Conservation (phyloP, 192 early-diverging fungal genomes). For the Coemansia sp. region DNA sequence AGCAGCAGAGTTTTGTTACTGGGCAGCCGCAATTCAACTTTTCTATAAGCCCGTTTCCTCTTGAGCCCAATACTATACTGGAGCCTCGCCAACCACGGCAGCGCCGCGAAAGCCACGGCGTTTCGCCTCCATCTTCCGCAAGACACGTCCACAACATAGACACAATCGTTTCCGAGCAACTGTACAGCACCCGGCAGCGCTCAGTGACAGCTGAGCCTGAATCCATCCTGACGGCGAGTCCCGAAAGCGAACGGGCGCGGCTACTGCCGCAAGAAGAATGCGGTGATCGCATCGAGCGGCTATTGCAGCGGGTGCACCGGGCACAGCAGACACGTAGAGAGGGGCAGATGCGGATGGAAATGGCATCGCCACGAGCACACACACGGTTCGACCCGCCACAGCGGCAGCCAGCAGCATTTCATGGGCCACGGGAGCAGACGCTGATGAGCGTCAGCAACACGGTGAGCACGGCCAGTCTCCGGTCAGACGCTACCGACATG, state of each 20-base stretch:
- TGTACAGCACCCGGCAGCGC: too few species aligned
- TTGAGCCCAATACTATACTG: not conserved
- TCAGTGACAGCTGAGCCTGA: too few species aligned
- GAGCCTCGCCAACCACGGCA: too few species aligned
- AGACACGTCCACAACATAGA: too few species aligned
- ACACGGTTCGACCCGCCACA: conserved; percentile 22
- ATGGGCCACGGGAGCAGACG: not conserved
- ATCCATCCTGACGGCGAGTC: not conserved
- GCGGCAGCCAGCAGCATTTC: not conserved
- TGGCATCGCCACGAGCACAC: conserved; percentile 17
- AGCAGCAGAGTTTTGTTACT: not conserved
- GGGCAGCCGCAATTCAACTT: conserved; percentile 7
- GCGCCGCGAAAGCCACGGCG: too few species aligned
- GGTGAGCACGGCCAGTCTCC: conserved; percentile 25
- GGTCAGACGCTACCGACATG: not conserved
- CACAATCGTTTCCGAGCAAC: too few species aligned
- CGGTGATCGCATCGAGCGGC: conserved; percentile 27
- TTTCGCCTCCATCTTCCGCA: too few species aligned
- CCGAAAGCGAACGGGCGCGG: not conserved
- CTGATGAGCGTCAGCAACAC: conserved; percentile 3
- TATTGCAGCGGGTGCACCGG: conserved; percentile 33
- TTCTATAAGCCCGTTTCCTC: conserved; percentile 1
- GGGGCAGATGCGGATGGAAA: not conserved
- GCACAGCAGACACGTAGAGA: conserved; percentile 14
- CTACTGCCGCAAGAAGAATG: conserved; percentile 28